Conservation (phyloP, 306 rosid species). For the Cyclanthera cordifolia region DNA sequence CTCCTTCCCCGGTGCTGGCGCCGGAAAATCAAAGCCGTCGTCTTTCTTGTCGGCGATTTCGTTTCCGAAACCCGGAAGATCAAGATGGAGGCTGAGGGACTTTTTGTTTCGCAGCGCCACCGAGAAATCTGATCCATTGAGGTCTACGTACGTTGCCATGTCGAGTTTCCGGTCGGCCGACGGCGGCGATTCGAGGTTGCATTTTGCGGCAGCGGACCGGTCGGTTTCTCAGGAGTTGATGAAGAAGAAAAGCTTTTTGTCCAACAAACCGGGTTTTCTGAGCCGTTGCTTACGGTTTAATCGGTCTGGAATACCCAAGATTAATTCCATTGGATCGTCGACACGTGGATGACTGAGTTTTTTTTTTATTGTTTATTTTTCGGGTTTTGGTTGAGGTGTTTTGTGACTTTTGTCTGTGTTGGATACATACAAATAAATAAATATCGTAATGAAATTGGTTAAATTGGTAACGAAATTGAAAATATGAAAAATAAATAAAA, state of each 20-base stretch:
- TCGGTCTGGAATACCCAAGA: neutral
- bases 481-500: neutral
- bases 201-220: constrained; percentile 14
- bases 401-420: neutral
- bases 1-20: neutral
- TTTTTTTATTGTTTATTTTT: neutral
- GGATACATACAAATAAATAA: neutral
- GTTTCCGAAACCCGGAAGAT: constrained; percentile 29
- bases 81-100: constrained; percentile 53
- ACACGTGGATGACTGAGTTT: constrained; percentile 11
- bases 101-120: constrained; percentile 46
- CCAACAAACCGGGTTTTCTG: constrained; percentile 15
- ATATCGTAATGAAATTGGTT: neutral
- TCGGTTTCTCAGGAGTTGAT: constrained; percentile 20
- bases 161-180: constrained; percentile 10
- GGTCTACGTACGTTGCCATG: constrained; percentile 15
- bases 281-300: constrained; percentile 23
- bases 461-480: neutral
- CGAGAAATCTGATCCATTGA: constrained; percentile 28
- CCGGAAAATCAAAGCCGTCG: constrained; percentile 13
- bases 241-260: constrained; percentile 20
- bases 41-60: constrained; percentile 37
- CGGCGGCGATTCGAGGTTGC: constrained; percentile 1
- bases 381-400: neutral
- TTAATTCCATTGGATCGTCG: constrained; percentile 15